Base-by-base conservation (phyloP, 176 grass and related monocot genomes). In the Olyra latifolia region DNA sequence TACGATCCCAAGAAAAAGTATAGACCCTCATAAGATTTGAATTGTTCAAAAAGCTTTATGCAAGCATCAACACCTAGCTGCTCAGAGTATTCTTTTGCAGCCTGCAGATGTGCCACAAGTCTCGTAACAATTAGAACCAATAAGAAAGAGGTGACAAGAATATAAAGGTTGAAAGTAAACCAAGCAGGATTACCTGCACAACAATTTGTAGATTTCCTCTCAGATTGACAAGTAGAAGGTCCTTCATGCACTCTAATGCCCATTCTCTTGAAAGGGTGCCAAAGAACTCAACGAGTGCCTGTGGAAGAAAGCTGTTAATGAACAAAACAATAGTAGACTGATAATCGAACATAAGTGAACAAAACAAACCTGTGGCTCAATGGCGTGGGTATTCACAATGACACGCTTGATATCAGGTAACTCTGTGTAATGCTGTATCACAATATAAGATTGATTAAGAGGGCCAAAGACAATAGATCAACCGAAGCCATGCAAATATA, bases 171-270 rank as follows among this genome's bases (percentile, higher is more conserved):
- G 45, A 46, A 78, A 68, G 14, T 28, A 72, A 71, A n/a, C 30
- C 7, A 12, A 74, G 27, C 29, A 62, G 16, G n/a, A 39, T 80
- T 91, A 93, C 96, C 96, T 95, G 92, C 67, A 99, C 96, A 88
- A 99, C 91, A 71, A 99, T 95, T 60, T 99, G 96, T 82, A 99
- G 88, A 86, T 99, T 99, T 60, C 92, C 96, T 87, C 92, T 91
- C 39, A 92, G 82, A 80, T 99, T 95, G 28, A 93, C 96, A 20
- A 95, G 54, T 22, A 99, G 88, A 86, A 99, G 96, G 56, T 95
- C 96, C 63, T 95, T 99, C 96, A 99, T 95, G 86, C 96, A 99
- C 84, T 99, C 96, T 39, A 99, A 42, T 50, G 96, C 96, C 96
- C 96, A 99, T 78, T 95, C 96, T 61, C 52, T 93, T 41, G 96